Evolutionary conservation across 2,329 filamentous ascomycete genomes (phyloP).

Genomic region (Xylariaceae sp.): DNA sequence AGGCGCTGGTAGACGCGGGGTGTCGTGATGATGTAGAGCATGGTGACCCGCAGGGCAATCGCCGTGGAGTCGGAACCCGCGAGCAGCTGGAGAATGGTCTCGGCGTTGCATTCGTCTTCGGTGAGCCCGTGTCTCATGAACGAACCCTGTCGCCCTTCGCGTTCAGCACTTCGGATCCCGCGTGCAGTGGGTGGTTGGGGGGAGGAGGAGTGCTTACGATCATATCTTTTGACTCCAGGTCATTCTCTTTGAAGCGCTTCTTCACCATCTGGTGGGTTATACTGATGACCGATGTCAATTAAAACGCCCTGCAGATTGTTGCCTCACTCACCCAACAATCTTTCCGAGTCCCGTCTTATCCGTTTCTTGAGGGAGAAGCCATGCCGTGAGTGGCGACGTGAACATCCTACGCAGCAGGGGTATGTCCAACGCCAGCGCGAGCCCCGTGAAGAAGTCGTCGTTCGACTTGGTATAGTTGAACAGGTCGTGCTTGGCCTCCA

Average conservation of each 20-base stretch:
- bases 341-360: slow-evolving; percentile 13
- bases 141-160: slow-evolving; percentile 4
- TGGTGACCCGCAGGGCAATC: slow-evolving; percentile 1
- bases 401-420: slow-evolving; percentile 12
- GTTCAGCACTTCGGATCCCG: too few species aligned
- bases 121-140: slow-evolving; percentile 6
- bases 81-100: slow-evolving; percentile 5
- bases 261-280: too few species aligned
- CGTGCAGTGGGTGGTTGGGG: too few species aligned
- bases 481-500: slow-evolving; percentile 14
- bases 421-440: slow-evolving; percentile 12
- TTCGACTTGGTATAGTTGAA: slow-evolving; percentile 12
- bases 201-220: too few species aligned
- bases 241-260: too few species aligned
- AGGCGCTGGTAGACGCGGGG: slow-evolving; percentile 7
- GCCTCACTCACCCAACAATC: slow-evolving; percentile 16
- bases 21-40: slow-evolving; percentile 8
- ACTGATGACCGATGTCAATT: too few species aligned
- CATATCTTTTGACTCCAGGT: too few species aligned
- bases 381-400: slow-evolving; percentile 10
- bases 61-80: slow-evolving; percentile 9
- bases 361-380: slow-evolving; percentile 16
- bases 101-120: slow-evolving; percentile 2
- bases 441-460: slow-evolving; percentile 2
- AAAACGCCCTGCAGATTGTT: too few species aligned